Evolutionary conservation across 306 rosid genomes (phyloP), one percentile per base, ranked within the genome.

Genomic region (Mimosa pudica): DNA sequence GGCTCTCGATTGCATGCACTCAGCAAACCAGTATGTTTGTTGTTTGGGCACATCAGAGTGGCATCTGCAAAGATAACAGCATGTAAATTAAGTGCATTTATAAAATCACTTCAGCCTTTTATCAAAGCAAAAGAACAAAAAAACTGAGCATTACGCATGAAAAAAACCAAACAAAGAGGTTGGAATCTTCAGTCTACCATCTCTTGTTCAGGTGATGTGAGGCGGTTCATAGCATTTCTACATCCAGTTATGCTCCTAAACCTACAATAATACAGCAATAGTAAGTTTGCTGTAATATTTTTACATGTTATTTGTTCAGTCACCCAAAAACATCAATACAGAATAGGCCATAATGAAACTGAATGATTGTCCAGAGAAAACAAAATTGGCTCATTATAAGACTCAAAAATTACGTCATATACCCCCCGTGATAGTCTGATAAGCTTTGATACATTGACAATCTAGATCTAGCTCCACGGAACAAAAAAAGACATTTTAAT

Each of bases 241-340:
- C 71, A 80, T 81, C 82, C 80, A 75, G 76, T 49, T 77, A 66
- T 70, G 61, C 57, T 64, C 77, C 69, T 70, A 75, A 70, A 67
- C 87, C 87, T 84, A 84, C 82, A 86, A 81, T 49, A 74, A 71
- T 70, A 54, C 18, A 74, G 79, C 38, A 74, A 70, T 69, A 10
- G 81, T 63, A 84, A 78, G 85, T 57, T 69, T 77, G 74, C 30
- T 24, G 30, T 24, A 80, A 70, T 48, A 51, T 74, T 63, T 10
- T 61, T 17, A n/a, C 9, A 16, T 52, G 30, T n/a, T 17, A 57
- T 60, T 32, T 70, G 55, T 48, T 52, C 71, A 38, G 42, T 47
- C 52, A 69, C 49, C 68, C 76, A 78, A 24, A 49, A 67, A 48
- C 77, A 74, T 38, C 14, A 61, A 11, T 51, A 62, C 12, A 7